These are phyloP conservation scores for Crithidia sp. DNA, from an alignment of 208 protist species.

Conservation along the genomic window DNA sequence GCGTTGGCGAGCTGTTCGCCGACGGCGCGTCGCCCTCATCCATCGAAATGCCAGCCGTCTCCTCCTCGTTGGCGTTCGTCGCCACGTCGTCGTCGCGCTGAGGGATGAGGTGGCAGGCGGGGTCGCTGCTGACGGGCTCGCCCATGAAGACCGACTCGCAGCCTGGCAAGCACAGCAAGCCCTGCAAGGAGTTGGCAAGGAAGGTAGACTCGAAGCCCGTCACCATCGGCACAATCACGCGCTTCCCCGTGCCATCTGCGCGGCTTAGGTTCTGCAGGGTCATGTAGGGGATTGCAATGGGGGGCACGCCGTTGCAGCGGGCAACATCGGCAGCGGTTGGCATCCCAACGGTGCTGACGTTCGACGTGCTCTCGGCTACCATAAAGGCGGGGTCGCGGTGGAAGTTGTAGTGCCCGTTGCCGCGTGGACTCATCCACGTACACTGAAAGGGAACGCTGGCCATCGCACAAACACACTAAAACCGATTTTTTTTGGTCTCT, in stretches of 20 bases:
- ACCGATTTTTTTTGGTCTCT: too few species aligned
- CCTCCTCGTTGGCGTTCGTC: constrained; percentile 12
- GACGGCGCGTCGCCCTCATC: constrained; percentile 4
- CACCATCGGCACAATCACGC: constrained; percentile 60
- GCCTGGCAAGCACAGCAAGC: constrained; percentile 55
- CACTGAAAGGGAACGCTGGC: not conserved
- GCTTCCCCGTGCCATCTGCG: constrained; percentile 27
- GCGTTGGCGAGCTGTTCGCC: not conserved
- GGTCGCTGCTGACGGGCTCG: constrained; percentile 2
- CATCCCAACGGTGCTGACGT: constrained; percentile 7
- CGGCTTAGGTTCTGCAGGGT: constrained; percentile 32
- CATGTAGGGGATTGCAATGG: constrained; percentile 51
- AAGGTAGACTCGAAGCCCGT: constrained; percentile 48
- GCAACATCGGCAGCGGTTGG: constrained; percentile 8
- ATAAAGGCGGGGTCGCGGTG: constrained; percentile 17
- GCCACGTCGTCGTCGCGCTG: not conserved
- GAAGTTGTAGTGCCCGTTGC: constrained; percentile 29
- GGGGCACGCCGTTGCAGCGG: constrained; percentile 4
- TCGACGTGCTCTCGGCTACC: constrained; percentile 10
- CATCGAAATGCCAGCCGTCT: not conserved
- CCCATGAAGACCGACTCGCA: constrained; percentile 58
- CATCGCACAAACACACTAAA: not conserved
- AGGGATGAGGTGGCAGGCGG: not conserved
- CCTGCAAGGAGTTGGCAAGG: constrained; percentile 51
- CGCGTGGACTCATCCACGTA: constrained; percentile 2